Evolutionary conservation across 371 early-diverging fungal genomes (phyloP).

Genomic region (Lichtheimia ramosa): DNA sequence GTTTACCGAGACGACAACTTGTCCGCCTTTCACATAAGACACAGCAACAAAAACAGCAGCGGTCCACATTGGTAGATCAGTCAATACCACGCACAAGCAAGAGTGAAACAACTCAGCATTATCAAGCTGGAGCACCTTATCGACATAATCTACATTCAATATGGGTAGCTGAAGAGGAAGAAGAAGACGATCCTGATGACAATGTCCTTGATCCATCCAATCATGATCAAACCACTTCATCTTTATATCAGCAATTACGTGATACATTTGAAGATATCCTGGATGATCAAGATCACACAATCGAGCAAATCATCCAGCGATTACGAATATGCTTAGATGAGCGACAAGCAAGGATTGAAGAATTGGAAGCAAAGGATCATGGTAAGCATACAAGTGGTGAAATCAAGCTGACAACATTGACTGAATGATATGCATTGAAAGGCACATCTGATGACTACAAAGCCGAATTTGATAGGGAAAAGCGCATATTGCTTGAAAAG

Average conservation of each 20-base stretch:
- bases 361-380: not conserved
- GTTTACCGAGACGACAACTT: not conserved
- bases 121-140: not conserved
- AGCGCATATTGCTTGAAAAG: slow-evolving; percentile 8
- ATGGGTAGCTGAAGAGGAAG: not conserved
- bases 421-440: not conserved
- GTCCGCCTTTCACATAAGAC: not conserved
- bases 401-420: not conserved
- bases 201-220: not conserved
- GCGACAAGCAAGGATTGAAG: slow-evolving; percentile 1
- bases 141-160: slow-evolving; percentile 5
- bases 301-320: not conserved
- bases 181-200: not conserved
- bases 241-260: not conserved
- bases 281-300: not conserved
- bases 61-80: not conserved
- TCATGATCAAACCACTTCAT: not conserved
- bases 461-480: slow-evolving; percentile 15
- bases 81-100: not conserved
- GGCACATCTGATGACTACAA: not conserved
- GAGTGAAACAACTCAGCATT: slow-evolving; percentile 1
- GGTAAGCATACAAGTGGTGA: not conserved
- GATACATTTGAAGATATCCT: not conserved
- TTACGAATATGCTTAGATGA: slow-evolving; percentile 1
- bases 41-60: not conserved